Base-by-base conservation (phyloP, 208 protist genomes). In the Phytomonas serpens region DNA sequence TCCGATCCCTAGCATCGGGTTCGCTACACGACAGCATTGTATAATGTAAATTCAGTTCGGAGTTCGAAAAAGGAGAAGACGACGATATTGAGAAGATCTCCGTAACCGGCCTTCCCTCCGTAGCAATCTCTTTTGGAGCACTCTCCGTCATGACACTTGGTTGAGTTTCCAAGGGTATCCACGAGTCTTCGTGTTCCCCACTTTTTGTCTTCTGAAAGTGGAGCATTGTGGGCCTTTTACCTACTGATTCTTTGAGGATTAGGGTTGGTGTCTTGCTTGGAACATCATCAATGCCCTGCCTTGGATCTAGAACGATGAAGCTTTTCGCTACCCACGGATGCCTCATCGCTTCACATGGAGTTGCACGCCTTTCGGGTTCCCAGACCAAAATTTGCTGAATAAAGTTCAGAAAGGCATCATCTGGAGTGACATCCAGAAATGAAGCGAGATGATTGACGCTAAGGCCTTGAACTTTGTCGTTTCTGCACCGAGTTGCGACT, bases 331-430 rank as follows among this genome's bases (percentile, higher is more conserved):
- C 85, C 87, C 87, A 95, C 47, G 69, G 74, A 71, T 95, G 90
- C 62, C 70, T 76, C 90, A 95, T 92, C 63, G 87, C 87, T 61
- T 80, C 81, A 4, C 81, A 75, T 31, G 90, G 87, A 0, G 77
- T 16, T 11, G 76, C 79, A 11, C 90, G 87, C 33, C 84, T 61
- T 13, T 81, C 66, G 2, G 87, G 87, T 4, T 86, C 79, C 90
- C 90, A 95, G 63, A 73, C 67, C 32, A 95, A 70, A 73, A 95
- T 91, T 61, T 82, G 77, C 6, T 63, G 67, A 4, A 95, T 71
- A 70, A 93, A 95, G 52, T 77, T 83, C 34, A 93, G 73, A 75
- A 95, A 93, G 11, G 52, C 72, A 69, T 90, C 78, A 32, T 85
- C 78, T 47, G 87, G 76, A 0, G 16, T 3, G 40, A 47, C 14